These are phyloP conservation scores for Microcyclosporella mali DNA, from an alignment of 2,329 filamentous ascomycete genomes.

Conservation along the genomic window DNA sequence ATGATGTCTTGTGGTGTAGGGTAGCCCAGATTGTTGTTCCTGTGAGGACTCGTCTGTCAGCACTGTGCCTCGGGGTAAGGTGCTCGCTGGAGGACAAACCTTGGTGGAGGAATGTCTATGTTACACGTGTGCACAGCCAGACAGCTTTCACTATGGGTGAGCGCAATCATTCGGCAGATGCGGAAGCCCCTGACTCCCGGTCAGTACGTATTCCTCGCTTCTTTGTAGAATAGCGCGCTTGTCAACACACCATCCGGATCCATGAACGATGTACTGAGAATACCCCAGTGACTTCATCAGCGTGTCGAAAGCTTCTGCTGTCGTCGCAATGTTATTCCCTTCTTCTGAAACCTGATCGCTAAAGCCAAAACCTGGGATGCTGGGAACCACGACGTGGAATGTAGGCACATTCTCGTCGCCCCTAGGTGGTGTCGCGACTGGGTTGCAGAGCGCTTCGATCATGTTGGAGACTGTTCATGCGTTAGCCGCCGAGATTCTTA, in stretches of 20 bases:
- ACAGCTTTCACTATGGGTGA: slow-evolving; percentile 46
- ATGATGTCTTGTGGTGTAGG: too few relatives aligned
- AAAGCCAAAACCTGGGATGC: slow-evolving; percentile 61
- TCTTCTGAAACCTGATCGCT: slow-evolving; percentile 55
- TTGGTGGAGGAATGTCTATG: slow-evolving; percentile 49
- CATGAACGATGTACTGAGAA: slow-evolving; percentile 52
- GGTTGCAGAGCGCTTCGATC: slow-evolving; percentile 50
- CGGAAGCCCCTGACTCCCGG: slow-evolving; percentile 36
- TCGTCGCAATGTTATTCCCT: slow-evolving; percentile 45
- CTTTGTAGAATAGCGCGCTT: neutral
- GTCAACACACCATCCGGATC: slow-evolving; percentile 43
- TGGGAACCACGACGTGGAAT: slow-evolving; percentile 62
- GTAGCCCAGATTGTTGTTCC: too few relatives aligned
- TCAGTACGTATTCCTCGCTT: neutral
- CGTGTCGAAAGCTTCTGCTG: slow-evolving; percentile 51
- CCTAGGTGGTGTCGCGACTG: slow-evolving; percentile 37
- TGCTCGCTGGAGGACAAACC: slow-evolving; percentile 10
- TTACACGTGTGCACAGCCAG: slow-evolving; percentile 57
- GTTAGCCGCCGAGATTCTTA: too few relatives aligned
- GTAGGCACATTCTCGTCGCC: slow-evolving; percentile 35
- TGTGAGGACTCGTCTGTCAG: too few relatives aligned
- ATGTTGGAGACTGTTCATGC: slow-evolving; percentile 43
- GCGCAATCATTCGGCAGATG: slow-evolving; percentile 43
- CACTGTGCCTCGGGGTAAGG: too few relatives aligned
- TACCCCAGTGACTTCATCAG: slow-evolving; percentile 60